Base-by-base conservation (phyloP, 331 rosid species). In the Telfairia occidentalis region DNA sequence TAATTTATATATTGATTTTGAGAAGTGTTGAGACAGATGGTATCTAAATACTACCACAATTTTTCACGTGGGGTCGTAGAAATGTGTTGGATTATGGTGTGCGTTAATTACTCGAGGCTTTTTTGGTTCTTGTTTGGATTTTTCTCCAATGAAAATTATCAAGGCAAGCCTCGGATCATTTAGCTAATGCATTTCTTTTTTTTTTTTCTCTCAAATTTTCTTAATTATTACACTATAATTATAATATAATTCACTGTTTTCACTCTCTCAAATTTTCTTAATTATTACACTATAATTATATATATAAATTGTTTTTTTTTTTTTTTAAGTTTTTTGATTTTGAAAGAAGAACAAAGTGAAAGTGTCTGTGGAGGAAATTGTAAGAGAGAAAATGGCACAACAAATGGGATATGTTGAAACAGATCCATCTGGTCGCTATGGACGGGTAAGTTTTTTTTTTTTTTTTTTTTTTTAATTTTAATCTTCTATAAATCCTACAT, bases 361-460 rank as follows among this genome's bases (percentile, higher is more conserved):
- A 28, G 0, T 0, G 11, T n/a, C n/a, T n/a, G n/a, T n/a, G n/a
- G n/a, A n/a, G n/a, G 57, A 50, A 50, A 0, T n/a, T 12, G n/a
- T 5, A 24, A 57, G 16, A 10, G 40, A 26, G 29, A 71, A 1
- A 72, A 80, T 75, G 78, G 72, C 83, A 59, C 89, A 77, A 37
- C 59, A 21, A 2, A 57, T 57, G 23, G 87, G 78, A 38, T 93
- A 88, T 75, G 92, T 83, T 73, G 98, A 93, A 85, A 93, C 90
- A 24, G 98, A 93, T 40, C 96, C 98, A 23, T 84, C 98, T 32
- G 87, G 90, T 81, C 87, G 98, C 69, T 93, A 93, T 71, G 95
- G 98, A 9, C 90, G 97, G n/a, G 98, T 91, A 86, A 83, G 91
- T 82, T 18, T 23, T 46, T 32, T 18, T 18, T 16, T 15, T 11